These are phyloP conservation scores for Pluteus cervinus DNA, from an alignment of 768 basidiomycete genomes.

Conservation along the genomic window DNA sequence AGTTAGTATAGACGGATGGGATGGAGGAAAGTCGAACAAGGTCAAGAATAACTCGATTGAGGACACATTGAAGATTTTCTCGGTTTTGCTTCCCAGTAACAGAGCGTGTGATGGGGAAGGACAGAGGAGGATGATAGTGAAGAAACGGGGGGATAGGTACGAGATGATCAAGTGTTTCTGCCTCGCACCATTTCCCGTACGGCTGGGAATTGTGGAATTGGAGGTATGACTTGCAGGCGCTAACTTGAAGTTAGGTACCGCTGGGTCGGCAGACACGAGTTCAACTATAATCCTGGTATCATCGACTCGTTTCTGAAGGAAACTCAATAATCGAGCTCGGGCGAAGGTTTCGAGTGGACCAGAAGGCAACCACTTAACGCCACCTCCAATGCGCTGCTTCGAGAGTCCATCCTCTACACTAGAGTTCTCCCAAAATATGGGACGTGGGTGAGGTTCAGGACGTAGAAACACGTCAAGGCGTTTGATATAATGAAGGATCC, in stretches of 20 bases:
- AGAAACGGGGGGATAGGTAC: conserved; percentile 41
- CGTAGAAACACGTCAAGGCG: conserved; percentile 49
- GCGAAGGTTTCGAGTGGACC: conserved; percentile 28
- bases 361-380: conserved; percentile 28
- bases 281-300: conserved; percentile 28
- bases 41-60: conserved; percentile 27
- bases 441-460: conserved; percentile 45
- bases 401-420: neutral
- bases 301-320: conserved; percentile 26
- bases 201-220: no score
- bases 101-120: conserved; percentile 38
- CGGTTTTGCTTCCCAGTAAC: conserved; percentile 30
- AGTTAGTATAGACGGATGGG: neutral
- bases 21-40: conserved; percentile 19
- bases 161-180: conserved; percentile 24
- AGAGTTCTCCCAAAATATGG: conserved; percentile 20
- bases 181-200: no score
- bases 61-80: conserved; percentile 31
- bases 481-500: conserved; percentile 54
- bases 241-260: conserved; percentile 18
- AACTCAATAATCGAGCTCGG: conserved; percentile 21
- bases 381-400: conserved; percentile 17
- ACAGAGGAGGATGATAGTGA: conserved; percentile 34
- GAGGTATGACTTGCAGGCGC: conserved; percentile 2
- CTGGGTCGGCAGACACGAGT: conserved; percentile 33